Evolutionary conservation across 2,329 filamentous ascomycete species (phyloP), one percentile per base, ranked within the genome.

Genomic region (Pseudogymnoascus sp.): DNA sequence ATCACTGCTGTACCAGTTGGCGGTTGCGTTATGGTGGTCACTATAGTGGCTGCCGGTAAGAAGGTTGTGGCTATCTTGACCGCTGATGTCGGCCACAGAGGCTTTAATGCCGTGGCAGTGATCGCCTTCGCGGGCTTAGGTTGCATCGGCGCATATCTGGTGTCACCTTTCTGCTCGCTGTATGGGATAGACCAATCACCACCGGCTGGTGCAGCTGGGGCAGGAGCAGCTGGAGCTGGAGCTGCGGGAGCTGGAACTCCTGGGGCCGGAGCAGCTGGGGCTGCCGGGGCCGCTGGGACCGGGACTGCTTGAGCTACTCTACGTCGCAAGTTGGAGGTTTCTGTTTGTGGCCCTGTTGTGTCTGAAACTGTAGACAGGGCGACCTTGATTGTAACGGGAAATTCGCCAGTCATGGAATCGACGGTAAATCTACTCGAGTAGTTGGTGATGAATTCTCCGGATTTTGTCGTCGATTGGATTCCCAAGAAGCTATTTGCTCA

Each of bases 401-500:
- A 87, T 4, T 75, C 75, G 38, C 86, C 86, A 1, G 81, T 86
- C 86, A 89, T 88, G 68, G 80, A 81, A 10, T 77, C 78, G 61
- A 89, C 76, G n/a, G 82, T 80, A 74, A 90, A 90, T 65, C 86
- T 85, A 60, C 77, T 69, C 10, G 86, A 88, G 71, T 80, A 88
- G 69, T 83, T 85, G 63, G 79, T 82, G 19, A 85, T 76, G 3
- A 79, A 80, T 33, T 81, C 81, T 38, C 83, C 81, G n/a, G 79
- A 78, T 17, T 78, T 77, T 4, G 79, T 80, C 6, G 78, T 78
- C 15, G 84, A 82, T 63, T 83, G 75, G 72, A 89, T 85, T 66
- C 82, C 81, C 15, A 86, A 72, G 72, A 85, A 87, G 73, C 82
- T 85, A 67, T n/a, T 9, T 10, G n/a, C 26, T 9, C 38, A 38